These are phyloP conservation scores for Zymoseptoria crescenta DNA, from an alignment of 2,329 filamentous ascomycete genomes.

Conservation along the genomic window DNA sequence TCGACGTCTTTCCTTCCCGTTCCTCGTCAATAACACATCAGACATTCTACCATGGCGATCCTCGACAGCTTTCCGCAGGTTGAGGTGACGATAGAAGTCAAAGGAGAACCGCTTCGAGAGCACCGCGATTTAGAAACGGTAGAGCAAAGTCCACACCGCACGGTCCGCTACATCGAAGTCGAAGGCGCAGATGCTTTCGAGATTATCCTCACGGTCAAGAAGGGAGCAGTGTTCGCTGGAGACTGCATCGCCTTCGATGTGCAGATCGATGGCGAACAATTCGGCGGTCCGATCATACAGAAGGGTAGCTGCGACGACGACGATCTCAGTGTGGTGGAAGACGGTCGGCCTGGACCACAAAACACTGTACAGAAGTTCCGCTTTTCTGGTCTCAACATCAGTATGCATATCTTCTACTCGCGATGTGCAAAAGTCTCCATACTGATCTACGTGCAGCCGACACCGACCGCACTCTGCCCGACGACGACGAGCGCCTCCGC, in stretches of 20 bases:
- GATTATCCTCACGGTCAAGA: constrained; percentile 6
- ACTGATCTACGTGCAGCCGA: background rate
- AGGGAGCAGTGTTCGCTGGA: constrained; percentile 4
- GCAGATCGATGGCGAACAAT: constrained; percentile 6
- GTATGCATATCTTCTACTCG: background rate
- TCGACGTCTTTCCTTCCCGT: background rate
- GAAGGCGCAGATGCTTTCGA: constrained; percentile 13
- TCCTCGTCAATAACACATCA: background rate
- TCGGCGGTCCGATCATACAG: background rate
- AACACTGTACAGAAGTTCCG: constrained; percentile 2
- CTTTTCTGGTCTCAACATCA: constrained; percentile 6
- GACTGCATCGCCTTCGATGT: constrained; percentile 9
- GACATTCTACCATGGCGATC: constrained; percentile 13
- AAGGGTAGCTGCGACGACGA: background rate
- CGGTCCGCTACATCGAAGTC: constrained; percentile 20
- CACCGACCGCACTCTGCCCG: background rate
- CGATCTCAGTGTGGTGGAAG: background rate
- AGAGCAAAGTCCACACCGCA: constrained; percentile 3
- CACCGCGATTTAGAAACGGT: constrained; percentile 9
- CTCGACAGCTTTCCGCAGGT: constrained; percentile 13
- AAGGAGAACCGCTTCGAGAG: constrained; percentile 16
- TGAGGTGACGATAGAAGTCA: constrained; percentile 12
- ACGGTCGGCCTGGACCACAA: background rate
- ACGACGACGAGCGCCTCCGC: background rate
- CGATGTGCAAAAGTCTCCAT: background rate